A percentile compares a stretch with the other conserved stretches of the same genome.
These are phyloP conservation scores for Fusarium sublunatum DNA, from an alignment of 2,329 filamentous ascomycete genomes.

Conservation along the genomic window DNA sequence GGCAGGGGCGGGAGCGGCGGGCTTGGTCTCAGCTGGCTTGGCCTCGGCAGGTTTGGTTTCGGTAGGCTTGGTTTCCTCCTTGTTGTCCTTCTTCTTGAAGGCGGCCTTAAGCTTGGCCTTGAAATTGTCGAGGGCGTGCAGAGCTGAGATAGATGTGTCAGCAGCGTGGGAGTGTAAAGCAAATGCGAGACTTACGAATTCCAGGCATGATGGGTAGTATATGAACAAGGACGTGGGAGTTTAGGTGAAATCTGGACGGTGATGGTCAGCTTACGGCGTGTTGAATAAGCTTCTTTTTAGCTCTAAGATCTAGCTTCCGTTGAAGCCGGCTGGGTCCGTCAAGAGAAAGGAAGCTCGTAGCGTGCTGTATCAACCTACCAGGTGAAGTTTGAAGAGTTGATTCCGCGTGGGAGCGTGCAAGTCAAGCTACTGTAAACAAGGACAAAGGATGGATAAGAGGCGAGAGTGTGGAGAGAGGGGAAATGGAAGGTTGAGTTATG, in stretches of 20 bases:
- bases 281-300: background rate
- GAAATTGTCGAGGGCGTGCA: slow-evolving; percentile 64
- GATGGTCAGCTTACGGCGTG: slow-evolving; percentile 26
- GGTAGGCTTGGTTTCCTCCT: slow-evolving; percentile 48
- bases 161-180: background rate
- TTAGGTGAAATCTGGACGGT: slow-evolving; percentile 7
- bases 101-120: slow-evolving; percentile 66
- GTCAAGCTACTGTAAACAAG: background rate
- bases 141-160: slow-evolving; percentile 52
- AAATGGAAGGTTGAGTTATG: background rate
- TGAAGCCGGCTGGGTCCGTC: background rate
- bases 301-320: slow-evolving; percentile 2
- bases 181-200: slow-evolving; percentile 58
- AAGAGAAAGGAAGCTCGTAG: background rate
- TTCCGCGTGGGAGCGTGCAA: background rate
- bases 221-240: background rate
- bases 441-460: slow-evolving; percentile 1
- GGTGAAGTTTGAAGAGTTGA: slow-evolving; percentile 3
- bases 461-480: slow-evolving; percentile 6
- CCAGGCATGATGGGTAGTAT: slow-evolving; percentile 59
- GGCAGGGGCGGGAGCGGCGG: slow-evolving; percentile 46
- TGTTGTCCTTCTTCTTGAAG: slow-evolving; percentile 61
- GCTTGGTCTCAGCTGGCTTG: slow-evolving; percentile 10
- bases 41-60: slow-evolving; percentile 37
- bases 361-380: slow-evolving; percentile 18